Evolutionary conservation across 768 basidiomycete species (phyloP).

Genomic region (Boletellus ananas): DNA sequence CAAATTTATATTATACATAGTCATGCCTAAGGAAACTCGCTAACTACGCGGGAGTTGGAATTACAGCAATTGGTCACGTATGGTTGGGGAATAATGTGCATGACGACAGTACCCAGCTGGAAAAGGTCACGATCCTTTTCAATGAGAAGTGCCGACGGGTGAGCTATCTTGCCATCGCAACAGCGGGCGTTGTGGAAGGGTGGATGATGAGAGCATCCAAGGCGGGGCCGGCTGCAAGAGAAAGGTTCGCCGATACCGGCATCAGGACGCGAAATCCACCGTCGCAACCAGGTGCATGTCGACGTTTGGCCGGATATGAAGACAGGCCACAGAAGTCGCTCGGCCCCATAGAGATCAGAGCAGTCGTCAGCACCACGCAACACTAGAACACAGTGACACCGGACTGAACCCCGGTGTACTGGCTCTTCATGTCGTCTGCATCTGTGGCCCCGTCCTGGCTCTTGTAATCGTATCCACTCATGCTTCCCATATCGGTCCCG

Average conservation of each 20-base stretch:
- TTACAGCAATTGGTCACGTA: constrained; percentile 11
- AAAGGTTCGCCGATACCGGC: constrained; percentile 7
- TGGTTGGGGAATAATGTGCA: constrained; percentile 22
- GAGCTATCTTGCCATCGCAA: constrained; percentile 4
- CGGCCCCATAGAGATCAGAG: constrained; percentile 1
- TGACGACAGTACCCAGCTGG: constrained; percentile 11
- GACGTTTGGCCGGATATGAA: constrained; percentile 6
- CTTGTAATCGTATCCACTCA: constrained; percentile 81
- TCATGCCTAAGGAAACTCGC: constrained; percentile 12
- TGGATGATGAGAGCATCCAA: not conserved
- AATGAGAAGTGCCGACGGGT: constrained; percentile 2
- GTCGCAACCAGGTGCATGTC: constrained; percentile 6
- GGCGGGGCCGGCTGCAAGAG: constrained; percentile 15
- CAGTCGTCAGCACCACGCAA: constrained; percentile 2
- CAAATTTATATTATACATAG: constrained; percentile 10
- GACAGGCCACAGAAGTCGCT: not conserved
- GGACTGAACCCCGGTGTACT: constrained; percentile 81
- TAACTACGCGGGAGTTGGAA: constrained; percentile 8
- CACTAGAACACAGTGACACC: constrained; percentile 80
- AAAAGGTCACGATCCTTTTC: not conserved
- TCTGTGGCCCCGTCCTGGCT: constrained; percentile 82
- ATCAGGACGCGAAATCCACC: constrained; percentile 6
- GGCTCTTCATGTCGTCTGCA: constrained; percentile 83
- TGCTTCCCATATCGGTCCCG: constrained; percentile 73
- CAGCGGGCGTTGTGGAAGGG: not conserved